Evolutionary conservation across 305 asterid genomes (phyloP).

Genomic region (Solanum hybrid): DNA sequence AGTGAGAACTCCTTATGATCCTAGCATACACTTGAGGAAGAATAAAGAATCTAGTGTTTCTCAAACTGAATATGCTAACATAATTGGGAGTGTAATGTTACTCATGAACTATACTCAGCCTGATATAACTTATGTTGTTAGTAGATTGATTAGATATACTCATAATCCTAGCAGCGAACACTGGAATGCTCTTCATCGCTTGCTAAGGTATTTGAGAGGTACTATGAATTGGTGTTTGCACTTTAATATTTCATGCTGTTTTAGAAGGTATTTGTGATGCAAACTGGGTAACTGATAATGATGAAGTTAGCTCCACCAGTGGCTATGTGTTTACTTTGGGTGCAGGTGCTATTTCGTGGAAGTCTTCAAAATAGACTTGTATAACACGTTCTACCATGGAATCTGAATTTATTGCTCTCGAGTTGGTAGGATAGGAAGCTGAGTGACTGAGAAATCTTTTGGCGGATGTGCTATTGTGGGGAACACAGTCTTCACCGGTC

Average conservation of each 20-base stretch:
- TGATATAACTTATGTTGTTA: not conserved
- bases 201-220: not conserved
- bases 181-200: not conserved
- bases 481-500: not conserved
- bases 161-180: not conserved
- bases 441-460: not conserved
- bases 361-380: not conserved
- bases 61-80: not conserved
- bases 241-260: not conserved
- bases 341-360: not conserved
- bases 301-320: not conserved
- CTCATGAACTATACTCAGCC: not conserved
- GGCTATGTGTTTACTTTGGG: not conserved
- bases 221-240: not conserved
- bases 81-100: not conserved
- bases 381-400: not conserved
- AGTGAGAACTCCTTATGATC: not conserved
- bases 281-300: not conserved
- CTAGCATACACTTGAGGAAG: not conserved
- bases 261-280: not conserved
- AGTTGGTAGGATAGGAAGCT: not conserved
- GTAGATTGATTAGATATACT: not conserved
- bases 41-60: not conserved
- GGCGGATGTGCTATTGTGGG: not conserved
- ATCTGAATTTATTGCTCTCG: not conserved